Base-by-base conservation (phyloP, 106 monocot genomes). In the Posidonia australis region DNA sequence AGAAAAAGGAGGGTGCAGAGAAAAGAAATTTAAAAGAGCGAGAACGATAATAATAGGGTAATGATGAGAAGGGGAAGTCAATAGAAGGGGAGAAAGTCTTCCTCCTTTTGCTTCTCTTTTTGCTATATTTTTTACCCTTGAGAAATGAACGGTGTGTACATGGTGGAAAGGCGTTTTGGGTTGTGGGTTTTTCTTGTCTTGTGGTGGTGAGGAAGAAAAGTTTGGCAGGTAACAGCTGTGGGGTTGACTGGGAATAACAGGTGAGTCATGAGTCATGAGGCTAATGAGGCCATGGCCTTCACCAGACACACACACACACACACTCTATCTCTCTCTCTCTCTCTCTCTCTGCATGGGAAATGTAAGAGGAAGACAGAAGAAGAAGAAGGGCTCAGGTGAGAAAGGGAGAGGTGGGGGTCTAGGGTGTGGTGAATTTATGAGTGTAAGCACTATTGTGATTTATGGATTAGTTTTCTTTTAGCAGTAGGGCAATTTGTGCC, bases 331-430 rank as follows among this genome's bases (percentile, higher is more conserved):
- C n/a, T n/a, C n/a, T n/a, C n/a, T n/a, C n/a, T n/a, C n/a, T n/a
- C n/a, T n/a, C n/a, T n/a, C 43, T 44, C 19, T 62, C 22, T 62
- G 62, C 44, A 18, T 62, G 62, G 62, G 62, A 62, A 62, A 62
- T 62, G 36, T 10, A 62, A 42, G 43, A 43, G 22, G 17, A 42
- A 10, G 20, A 44, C 14, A 58, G 11, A 7, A 29, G 6, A 58
- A 30, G 11, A 44, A 62, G 43, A 44, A 30, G 30, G 30, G 13
- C 30, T 2, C 11, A 25, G 56, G 20, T 45, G 24, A 60, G 32
- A 19, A 13, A 9, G 60, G 30, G 32, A 43, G 28, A 29, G 58
- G 23, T 3, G 58, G 13, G n/a, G n/a, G n/a, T 49, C 13, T 17
- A 17, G 49, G 3, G 49, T 49, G 49, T 17, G 13, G 49, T 49